A percentile compares a stretch with the other conserved stretches of the same genome.
Conservation (phyloP, 2,329 filamentous ascomycete genomes). For the Botrytis aclada region DNA sequence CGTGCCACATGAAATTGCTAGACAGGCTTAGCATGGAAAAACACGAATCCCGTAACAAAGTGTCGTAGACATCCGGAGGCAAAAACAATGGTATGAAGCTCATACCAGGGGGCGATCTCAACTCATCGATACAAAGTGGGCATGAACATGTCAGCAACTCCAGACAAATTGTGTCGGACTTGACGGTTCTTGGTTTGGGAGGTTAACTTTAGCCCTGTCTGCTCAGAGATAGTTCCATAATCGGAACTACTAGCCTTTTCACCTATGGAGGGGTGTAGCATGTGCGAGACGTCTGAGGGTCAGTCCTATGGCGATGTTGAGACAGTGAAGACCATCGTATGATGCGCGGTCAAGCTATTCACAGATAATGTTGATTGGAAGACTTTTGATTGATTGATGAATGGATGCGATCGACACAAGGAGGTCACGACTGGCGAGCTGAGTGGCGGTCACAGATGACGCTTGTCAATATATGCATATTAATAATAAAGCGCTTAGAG, state of each 20-base stretch:
- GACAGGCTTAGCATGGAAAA: conserved; percentile 22
- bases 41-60: not conserved
- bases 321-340: not conserved
- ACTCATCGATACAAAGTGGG: conserved; percentile 3
- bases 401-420: conserved; percentile 12
- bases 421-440: conserved; percentile 3
- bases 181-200: not conserved
- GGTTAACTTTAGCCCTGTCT: not conserved
- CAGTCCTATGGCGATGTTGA: conserved; percentile 7
- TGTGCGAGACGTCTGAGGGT: conserved; percentile 5
- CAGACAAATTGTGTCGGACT: conserved; percentile 17
- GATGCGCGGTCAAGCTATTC: not conserved
- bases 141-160: not conserved
- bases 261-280: not conserved
- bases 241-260: not conserved
- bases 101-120: not conserved
- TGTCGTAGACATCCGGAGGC: not conserved
- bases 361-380: not conserved
- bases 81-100: conserved; percentile 2
- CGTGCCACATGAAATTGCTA: conserved; percentile 17
- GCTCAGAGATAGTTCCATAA: not conserved
- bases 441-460: not conserved
- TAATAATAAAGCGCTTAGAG: not conserved
- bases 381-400: not conserved
- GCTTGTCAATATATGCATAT: not conserved